phyloP scores from a whole-genome alignment of 768 basidiomycete genomes.

The Pisolithus microcarpus region DNA sequence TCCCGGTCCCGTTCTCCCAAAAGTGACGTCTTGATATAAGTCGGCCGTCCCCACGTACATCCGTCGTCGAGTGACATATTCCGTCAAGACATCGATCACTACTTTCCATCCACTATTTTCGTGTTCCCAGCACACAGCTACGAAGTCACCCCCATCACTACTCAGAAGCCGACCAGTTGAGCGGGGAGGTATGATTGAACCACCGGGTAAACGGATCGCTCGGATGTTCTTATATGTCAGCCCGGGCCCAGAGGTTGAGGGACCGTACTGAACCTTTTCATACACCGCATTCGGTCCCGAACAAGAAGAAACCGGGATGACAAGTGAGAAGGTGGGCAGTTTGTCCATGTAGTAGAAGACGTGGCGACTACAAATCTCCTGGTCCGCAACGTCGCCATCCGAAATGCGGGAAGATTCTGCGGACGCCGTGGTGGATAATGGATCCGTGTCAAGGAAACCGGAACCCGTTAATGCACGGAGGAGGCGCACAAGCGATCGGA shows the following conservation, averaged over 20 bases:
- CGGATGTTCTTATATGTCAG: conserved; percentile 58
- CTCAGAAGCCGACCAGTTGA: conserved; percentile 68
- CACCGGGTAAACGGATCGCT: conserved; percentile 69
- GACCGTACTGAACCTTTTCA: conserved; percentile 56
- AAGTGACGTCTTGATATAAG: conserved; percentile 47
- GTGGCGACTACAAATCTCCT: conserved; percentile 54
- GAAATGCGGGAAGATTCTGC: conserved; percentile 39
- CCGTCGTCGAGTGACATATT: conserved; percentile 59
- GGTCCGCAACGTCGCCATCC: conserved; percentile 37
- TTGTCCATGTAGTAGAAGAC: conserved; percentile 73
- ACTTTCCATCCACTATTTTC: conserved; percentile 83
- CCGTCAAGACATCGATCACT: conserved; percentile 71
- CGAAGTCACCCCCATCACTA: conserved; percentile 54
- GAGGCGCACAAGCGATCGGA: conserved; percentile 60
- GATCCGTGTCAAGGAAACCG: conserved; percentile 71
- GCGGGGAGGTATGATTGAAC: conserved; percentile 58
- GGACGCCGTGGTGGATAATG: conserved; percentile 40
- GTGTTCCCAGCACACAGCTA: conserved; percentile 74
- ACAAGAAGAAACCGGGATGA: conserved; percentile 56
- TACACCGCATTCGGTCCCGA: conserved; percentile 65
- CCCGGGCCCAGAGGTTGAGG: conserved; percentile 40
- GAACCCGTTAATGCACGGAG: conserved; percentile 71
- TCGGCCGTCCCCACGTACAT: conserved; percentile 32
- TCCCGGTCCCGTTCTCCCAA: conserved; percentile 37
- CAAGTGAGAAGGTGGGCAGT: conserved; percentile 68